phyloP scores from a whole-genome alignment of 768 basidiomycete genomes.

The Rhizopogon vulgaris region DNA sequence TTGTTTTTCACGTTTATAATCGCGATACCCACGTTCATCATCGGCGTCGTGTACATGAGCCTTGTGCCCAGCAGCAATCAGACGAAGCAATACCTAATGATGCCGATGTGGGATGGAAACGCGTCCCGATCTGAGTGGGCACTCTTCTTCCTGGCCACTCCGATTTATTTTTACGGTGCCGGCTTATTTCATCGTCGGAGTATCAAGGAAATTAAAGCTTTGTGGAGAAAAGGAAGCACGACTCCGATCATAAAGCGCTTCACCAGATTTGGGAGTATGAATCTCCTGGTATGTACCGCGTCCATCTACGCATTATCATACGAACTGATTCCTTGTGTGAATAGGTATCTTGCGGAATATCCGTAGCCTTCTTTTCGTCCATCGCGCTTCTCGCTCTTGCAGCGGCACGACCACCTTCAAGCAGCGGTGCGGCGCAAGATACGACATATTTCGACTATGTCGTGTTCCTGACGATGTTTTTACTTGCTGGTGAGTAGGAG shows the following conservation, averaged over 20 bases:
- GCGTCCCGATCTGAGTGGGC: slow-evolving; percentile 54
- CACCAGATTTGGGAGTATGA: slow-evolving; percentile 80
- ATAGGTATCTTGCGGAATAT: slow-evolving; percentile 57
- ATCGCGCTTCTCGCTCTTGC: slow-evolving; percentile 62
- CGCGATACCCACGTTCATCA: slow-evolving; percentile 73
- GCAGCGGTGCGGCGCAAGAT: slow-evolving; percentile 37
- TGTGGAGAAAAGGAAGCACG: slow-evolving; percentile 52
- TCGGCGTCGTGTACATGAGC: slow-evolving; percentile 72
- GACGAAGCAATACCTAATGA: slow-evolving; percentile 46
- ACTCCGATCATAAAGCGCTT: slow-evolving; percentile 53
- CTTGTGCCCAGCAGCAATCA: slow-evolving; percentile 45
- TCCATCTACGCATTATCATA: background rate
- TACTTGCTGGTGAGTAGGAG: slow-evolving; percentile 51
- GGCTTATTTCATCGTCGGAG: slow-evolving; percentile 50
- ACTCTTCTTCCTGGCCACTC: slow-evolving; percentile 61
- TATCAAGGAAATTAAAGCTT: slow-evolving; percentile 46
- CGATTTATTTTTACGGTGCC: slow-evolving; percentile 65
- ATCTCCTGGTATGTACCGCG: slow-evolving; percentile 51
- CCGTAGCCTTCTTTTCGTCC: slow-evolving; percentile 74
- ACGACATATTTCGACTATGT: slow-evolving; percentile 80
- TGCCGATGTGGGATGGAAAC: slow-evolving; percentile 60
- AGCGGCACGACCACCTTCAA: slow-evolving; percentile 33
- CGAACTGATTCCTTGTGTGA: background rate
- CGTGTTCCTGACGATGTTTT: slow-evolving; percentile 76
- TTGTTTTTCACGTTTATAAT: slow-evolving; percentile 52